Evolutionary conservation across 768 basidiomycete species (phyloP), one percentile per base, ranked within the genome.

Genomic region (Leucocoprinus sp.): DNA sequence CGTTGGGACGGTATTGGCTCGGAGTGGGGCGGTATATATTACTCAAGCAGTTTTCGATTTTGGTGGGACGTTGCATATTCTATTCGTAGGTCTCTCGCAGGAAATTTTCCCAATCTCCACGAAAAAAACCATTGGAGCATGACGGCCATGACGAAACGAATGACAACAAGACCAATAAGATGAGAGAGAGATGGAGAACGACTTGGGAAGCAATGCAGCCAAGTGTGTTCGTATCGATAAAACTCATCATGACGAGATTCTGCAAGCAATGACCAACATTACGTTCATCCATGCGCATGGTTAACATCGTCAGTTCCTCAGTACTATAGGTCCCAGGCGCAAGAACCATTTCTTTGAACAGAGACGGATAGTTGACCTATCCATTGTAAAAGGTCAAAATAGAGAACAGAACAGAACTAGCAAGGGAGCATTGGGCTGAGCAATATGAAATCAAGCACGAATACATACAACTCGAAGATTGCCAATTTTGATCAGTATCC

Each of bases 91-190:
- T 90, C 66, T 99, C 96, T 29, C 78, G 75, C 51, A 85, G 84
- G 74, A 95, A 98, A 52, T n/a, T 88, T 85, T 38, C 96, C 96
- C 33, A 99, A 72, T 57, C 81, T 81, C 83, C 88, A 92, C n/a
- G 87, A 91, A 62, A 89, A 85, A 76, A 97, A 98, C 96, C 96
- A 99, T 19, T 87, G 76, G 65, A 98, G 98, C 61, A 95, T 72
- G 58, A 96, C 88, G 37, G 96, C 96, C 92, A 98, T 95, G 54
- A 76, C 70, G 67, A 98, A 99, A 27, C 92, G 88, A 61, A 96
- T 92, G 43, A 78, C 74, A 52, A 98, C 95, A 50, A 98, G 93
- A 50, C 95, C 95, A 52, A 95, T 84, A 98, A 96, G 53, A 92
- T 76, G 56, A 98, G 82, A 37, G 95, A 97, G 46, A 95, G 73